Base-by-base conservation (phyloP, 2,329 filamentous ascomycete species). In the Aspergillus uvarum region DNA sequence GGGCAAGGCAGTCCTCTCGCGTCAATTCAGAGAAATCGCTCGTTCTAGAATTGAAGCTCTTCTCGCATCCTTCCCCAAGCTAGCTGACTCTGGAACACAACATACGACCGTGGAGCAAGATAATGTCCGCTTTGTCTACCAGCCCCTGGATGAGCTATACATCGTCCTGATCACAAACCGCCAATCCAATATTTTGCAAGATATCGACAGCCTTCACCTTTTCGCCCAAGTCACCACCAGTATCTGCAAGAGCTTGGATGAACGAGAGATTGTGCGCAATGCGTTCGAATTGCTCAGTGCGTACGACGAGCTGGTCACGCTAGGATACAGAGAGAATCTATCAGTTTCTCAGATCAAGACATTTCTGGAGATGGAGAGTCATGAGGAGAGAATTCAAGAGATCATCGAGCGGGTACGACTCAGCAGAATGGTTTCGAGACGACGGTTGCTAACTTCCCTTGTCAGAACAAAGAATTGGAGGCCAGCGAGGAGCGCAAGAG, bases 141-240 rank as follows among this genome's bases (percentile, higher is more conserved):
- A 99, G 78, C 96, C 95, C 62, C 85, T 99, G 66, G 96, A 99
- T 80, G 96, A 99, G 82, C 88, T 99, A 66, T 99, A 99, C 85
- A 98, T 99, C 87, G 94, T 99, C 67, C 87, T 99, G 73, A 98
- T 99, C 80, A 99, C 96, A 77, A 99, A 99, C 83, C 90, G 92
- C 71, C 95, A 98, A 83, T 98, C 94, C 78, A 99, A 99, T 80
- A 99, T 99, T 69, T 85, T 99, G 54, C 95, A 99, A 81, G 95
- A 99, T 79, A 99, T 99, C 77, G 95, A 98, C 80, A 96, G 95
- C 61, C 86, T 99, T 62, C 96, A 99, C 77, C 85, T 99, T 21
- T 99, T 99, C 76, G 94, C 94, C 61, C 95, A 99, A 81, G 94
- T 99, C 16, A 95, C 97, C 58, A 92, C 91, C 61, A 96, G 91